phyloP scores from a whole-genome alignment of 1,284 basidiomycete species.

The Paramarasmius palmivorus region DNA sequence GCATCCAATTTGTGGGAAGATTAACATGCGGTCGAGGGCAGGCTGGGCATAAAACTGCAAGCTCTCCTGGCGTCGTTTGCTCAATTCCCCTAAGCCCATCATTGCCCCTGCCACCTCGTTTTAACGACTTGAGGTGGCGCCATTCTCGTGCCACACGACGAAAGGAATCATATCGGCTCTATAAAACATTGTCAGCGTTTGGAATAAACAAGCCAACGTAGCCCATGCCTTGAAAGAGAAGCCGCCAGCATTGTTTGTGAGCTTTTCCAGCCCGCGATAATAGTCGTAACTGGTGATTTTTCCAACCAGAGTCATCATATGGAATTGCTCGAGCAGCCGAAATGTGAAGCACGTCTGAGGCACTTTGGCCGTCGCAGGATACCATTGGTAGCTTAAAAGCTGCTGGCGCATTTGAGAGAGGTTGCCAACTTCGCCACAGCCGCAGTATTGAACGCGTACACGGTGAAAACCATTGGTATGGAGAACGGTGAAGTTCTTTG shows the following conservation, averaged over 20 bases:
- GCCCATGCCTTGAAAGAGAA: neutral
- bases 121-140: conserved; percentile 27
- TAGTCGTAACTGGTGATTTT: conserved; percentile 21
- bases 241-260: conserved; percentile 19
- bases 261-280: conserved; percentile 8
- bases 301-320: conserved; percentile 18
- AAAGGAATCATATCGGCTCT: conserved; percentile 28
- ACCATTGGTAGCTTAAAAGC: conserved; percentile 15
- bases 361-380: conserved; percentile 16
- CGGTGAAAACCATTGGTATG: conserved; percentile 14
- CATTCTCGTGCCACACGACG: conserved; percentile 16
- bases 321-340: conserved; percentile 16
- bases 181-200: too few species aligned
- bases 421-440: too few species aligned
- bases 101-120: conserved; percentile 23
- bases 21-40: conserved; percentile 29
- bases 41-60: conserved; percentile 29
- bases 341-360: conserved; percentile 24
- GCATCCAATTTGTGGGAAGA: conserved; percentile 21
- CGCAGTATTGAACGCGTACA: too few species aligned
- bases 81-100: conserved; percentile 14
- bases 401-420: conserved; percentile 8
- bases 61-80: conserved; percentile 17
- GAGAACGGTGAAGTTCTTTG: neutral
- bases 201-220: neutral